phyloP scores from a whole-genome alignment of 192 early-diverging fungal genomes.

The Paraglomus occultum region DNA sequence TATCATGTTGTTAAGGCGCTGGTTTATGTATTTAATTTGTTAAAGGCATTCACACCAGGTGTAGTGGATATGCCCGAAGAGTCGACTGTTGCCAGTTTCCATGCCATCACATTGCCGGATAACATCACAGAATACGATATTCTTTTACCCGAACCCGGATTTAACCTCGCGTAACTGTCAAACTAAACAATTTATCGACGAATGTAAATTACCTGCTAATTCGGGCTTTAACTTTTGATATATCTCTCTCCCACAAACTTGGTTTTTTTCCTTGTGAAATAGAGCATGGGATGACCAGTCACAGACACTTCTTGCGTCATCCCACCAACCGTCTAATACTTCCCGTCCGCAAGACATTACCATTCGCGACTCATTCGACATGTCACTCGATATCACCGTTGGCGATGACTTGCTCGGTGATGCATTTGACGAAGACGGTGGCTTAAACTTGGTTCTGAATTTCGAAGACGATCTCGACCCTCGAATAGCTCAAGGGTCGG shows the following conservation, averaged over 20 bases:
- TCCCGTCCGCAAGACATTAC: conserved; percentile 75
- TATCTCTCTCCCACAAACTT: not conserved
- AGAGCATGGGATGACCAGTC: conserved; percentile 21
- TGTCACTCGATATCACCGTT: conserved; percentile 15
- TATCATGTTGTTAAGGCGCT: not conserved
- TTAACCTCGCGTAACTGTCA: conserved; percentile 34
- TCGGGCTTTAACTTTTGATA: too few relatives aligned
- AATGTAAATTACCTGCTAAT: too few relatives aligned
- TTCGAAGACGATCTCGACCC: conserved; percentile 54
- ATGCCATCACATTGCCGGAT: conserved; percentile 87
- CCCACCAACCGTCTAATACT: conserved; percentile 33
- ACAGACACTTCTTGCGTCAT: not conserved
- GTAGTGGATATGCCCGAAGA: conserved; percentile 84
- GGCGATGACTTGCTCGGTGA: conserved; percentile 30
- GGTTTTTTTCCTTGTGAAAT: not conserved
- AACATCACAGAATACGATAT: conserved; percentile 91
- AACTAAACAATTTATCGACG: not conserved
- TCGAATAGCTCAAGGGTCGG: conserved; percentile 25
- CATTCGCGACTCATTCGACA: conserved; percentile 38
- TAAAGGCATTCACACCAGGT: conserved; percentile 73
- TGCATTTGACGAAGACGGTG: conserved; percentile 45
- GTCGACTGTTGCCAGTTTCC: conserved; percentile 63
- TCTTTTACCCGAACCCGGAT: conserved; percentile 69
- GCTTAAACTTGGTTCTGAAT: conserved; percentile 50
- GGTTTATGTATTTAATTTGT: not conserved